A percentile compares a stretch with the other conserved stretches of the same genome.
phyloP scores from a whole-genome alignment of 2,329 filamentous ascomycete species.

The Alternaria sp. region DNA sequence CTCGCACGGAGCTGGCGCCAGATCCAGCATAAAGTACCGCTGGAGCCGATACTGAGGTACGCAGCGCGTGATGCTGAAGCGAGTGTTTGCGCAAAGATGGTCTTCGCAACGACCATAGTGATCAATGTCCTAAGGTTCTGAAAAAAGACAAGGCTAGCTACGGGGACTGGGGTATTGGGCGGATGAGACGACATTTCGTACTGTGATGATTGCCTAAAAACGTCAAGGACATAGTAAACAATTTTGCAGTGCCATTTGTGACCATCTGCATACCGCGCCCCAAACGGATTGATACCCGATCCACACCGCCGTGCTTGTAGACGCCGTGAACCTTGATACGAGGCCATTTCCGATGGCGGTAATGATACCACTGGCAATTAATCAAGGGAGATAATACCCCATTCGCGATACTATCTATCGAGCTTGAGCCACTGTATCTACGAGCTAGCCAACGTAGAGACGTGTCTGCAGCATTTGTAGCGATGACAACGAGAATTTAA shows the following conservation, averaged over 20 bases:
- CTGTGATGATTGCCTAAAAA: slow-evolving; percentile 38
- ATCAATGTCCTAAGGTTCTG: slow-evolving; percentile 49
- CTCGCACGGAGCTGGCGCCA: slow-evolving; percentile 34
- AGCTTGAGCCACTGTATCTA: slow-evolving; percentile 8
- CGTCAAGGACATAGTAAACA: slow-evolving; percentile 4
- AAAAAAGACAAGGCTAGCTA: slow-evolving; percentile 48
- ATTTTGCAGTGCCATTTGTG: not conserved
- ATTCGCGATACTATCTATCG: slow-evolving; percentile 28
- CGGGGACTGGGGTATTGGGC: slow-evolving; percentile 42
- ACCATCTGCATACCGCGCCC: slow-evolving; percentile 41
- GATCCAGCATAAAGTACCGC: slow-evolving; percentile 37
- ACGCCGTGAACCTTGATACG: slow-evolving; percentile 50
- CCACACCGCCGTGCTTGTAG: slow-evolving; percentile 43
- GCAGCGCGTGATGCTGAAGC: slow-evolving; percentile 23
- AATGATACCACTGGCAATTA: slow-evolving; percentile 40
- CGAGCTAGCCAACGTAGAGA: not conserved
- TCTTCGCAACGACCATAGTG: slow-evolving; percentile 42
- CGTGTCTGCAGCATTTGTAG: slow-evolving; percentile 32
- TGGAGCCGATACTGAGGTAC: slow-evolving; percentile 38
- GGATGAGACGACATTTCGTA: slow-evolving; percentile 42
- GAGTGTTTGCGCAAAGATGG: slow-evolving; percentile 40
- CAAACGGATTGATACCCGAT: slow-evolving; percentile 41
- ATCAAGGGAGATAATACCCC: slow-evolving; percentile 45
- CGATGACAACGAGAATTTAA: slow-evolving; percentile 32
- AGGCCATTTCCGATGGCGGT: slow-evolving; percentile 54